Base-by-base conservation (phyloP, 306 rosid genomes). In the Glycyrrhiza uralensis region DNA sequence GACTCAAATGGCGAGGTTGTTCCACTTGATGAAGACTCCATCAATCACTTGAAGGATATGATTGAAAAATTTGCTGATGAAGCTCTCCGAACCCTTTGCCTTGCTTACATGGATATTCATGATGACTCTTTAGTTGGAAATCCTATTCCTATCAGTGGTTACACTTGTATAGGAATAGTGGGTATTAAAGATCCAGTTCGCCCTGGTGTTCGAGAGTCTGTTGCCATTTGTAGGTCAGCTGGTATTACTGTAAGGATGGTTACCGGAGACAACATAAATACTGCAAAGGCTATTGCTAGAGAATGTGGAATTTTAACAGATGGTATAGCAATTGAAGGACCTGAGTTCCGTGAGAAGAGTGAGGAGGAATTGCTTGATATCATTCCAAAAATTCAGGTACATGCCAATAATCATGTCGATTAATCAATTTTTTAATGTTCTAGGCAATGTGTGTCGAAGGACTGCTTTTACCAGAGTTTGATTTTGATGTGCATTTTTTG, bases 141-240 rank as follows among this genome's bases (percentile, higher is more conserved):
- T 72, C 77, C 87, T 75, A 78, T 89, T 52, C 96, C 96, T 19
- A 20, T 20, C 13, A 41, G 42, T 10, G 96, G 99, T 22, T 94
- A 83, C 83, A 91, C 96, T 14, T 91, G 96, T 69, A 85, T 94
- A 74, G 96, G 93, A 81, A 89, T 94, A 72, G 96, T 94, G 79
- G 99, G 99, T 41, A 94, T 94, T 75, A 94, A 94, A 80, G 99
- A 94, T 84, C 99, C 99, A 6, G 96, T 94, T 70, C 97, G 97
- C 46, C 91, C 96, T 2, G 97, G 99, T 64, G 97, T 94, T 71
- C 89, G 81, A 77, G 96, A 94, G 69, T 94, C 99, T 17, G 97
- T 94, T 56, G 96, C 84, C 55, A 89, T 91, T 76, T 94, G 97
- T 84, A 91, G 86, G 86, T 77, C 99, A 15, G 99, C 99, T 69